These are phyloP conservation scores for Panaeolus papilionaceus DNA, from an alignment of 768 basidiomycete genomes.

Conservation along the genomic window DNA sequence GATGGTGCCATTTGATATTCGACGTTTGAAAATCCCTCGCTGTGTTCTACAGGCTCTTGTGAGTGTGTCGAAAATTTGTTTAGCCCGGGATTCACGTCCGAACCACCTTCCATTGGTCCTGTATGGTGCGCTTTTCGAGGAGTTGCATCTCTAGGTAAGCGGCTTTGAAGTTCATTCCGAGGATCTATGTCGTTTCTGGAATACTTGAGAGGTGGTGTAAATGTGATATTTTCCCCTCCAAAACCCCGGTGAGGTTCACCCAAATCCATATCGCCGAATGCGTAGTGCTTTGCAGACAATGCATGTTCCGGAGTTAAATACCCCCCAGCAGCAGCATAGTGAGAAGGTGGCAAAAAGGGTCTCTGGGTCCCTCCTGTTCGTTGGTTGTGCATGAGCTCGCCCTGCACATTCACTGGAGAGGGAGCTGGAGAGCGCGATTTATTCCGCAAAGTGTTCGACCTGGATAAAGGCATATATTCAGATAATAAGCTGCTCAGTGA, in stretches of 20 bases:
- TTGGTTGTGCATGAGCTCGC: constrained; percentile 30
- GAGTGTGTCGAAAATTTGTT: neutral
- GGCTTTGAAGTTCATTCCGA: neutral
- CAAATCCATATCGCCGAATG: neutral
- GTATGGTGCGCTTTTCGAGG: neutral
- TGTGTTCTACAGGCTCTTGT: neutral
- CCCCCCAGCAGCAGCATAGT: constrained; percentile 61
- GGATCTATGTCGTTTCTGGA: neutral
- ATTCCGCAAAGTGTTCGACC: constrained; percentile 35
- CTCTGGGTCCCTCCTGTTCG: constrained; percentile 33
- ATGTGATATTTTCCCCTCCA: neutral
- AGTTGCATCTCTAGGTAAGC: neutral
- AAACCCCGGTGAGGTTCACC: neutral
- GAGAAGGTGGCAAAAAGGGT: constrained; percentile 58
- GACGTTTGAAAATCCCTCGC: constrained; percentile 58
- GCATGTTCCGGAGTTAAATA: constrained; percentile 18
- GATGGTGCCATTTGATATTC: constrained; percentile 74
- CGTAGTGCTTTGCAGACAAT: neutral
- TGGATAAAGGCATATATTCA: constrained; percentile 30
- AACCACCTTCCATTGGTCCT: neutral
- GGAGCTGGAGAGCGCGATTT: constrained; percentile 51
- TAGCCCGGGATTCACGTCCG: neutral
- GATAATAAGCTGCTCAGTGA: neutral
- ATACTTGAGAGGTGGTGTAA: neutral
- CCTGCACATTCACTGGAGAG: neutral